These are phyloP conservation scores for Podila horticola DNA, from an alignment of 192 early-diverging fungal genomes.

Conservation along the genomic window DNA sequence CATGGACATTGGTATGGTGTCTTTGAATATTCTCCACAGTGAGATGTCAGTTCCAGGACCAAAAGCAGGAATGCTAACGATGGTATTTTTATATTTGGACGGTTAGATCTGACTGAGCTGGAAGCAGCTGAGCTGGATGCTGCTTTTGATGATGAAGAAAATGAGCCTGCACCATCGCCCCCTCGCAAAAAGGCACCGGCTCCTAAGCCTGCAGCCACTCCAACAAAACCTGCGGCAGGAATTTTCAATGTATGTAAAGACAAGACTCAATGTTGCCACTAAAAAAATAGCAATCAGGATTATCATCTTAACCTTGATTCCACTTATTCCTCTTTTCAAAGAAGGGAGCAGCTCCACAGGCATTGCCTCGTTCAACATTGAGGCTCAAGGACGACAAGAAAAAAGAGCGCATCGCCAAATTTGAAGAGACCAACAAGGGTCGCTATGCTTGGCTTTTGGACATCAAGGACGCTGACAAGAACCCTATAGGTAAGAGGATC, in stretches of 20 bases:
- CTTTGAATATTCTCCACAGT: too few relatives aligned
- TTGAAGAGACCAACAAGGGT: slow-evolving; percentile 87
- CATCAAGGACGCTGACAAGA: slow-evolving; percentile 79
- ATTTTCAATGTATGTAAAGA: slow-evolving; percentile 30
- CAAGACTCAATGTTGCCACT: background rate
- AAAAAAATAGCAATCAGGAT: background rate
- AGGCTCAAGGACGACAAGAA: slow-evolving; percentile 49
- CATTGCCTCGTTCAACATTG: slow-evolving; percentile 13
- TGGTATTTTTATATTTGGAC: too few relatives aligned
- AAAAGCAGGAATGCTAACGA: too few relatives aligned
- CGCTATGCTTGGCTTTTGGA: slow-evolving; percentile 90
- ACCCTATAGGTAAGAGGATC: slow-evolving; percentile 57
- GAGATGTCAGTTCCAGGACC: too few relatives aligned
- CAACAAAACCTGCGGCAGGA: background rate
- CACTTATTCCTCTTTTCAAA: background rate
- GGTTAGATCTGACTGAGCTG: background rate
- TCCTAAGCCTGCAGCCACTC: background rate
- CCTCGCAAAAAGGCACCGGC: background rate
- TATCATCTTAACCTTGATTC: background rate
- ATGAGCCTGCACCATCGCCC: slow-evolving; percentile 15
- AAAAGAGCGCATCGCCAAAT: slow-evolving; percentile 69
- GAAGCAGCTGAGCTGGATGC: slow-evolving; percentile 17
- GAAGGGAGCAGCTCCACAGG: background rate
- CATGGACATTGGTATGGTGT: slow-evolving; percentile 41
- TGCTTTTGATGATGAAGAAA: slow-evolving; percentile 8